A percentile compares a stretch with the other conserved stretches of the same genome.
phyloP scores from a whole-genome alignment of 805 yeast genomes.

The Metschnikowia cubensis region DNA sequence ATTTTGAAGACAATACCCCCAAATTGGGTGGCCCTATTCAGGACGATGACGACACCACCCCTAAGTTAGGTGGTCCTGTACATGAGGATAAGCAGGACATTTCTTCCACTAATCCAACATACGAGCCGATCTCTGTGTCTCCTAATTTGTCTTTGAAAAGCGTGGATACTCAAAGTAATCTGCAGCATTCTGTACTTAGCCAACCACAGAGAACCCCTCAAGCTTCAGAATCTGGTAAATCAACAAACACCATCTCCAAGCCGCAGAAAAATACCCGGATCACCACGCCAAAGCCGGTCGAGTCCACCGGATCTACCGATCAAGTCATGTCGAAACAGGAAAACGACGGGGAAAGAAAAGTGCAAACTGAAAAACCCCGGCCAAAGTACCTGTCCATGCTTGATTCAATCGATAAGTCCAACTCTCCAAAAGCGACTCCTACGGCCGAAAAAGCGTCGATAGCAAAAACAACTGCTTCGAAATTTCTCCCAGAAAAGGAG shows the following conservation, averaged over 20 bases:
- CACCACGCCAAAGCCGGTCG: neutral
- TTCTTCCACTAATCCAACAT: neutral
- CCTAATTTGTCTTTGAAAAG: constrained; percentile 2
- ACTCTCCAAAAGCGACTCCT: neutral
- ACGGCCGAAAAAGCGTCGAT: neutral
- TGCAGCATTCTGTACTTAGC: neutral
- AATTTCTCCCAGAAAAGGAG: neutral
- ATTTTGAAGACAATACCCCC: too few relatives aligned
- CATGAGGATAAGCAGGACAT: neutral
- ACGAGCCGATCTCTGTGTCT: constrained; percentile 3
- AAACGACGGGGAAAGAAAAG: too few relatives aligned
- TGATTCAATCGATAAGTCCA: neutral
- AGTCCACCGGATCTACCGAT: neutral
- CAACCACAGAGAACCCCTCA: neutral
- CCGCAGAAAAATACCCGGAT: neutral
- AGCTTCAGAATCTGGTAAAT: neutral
- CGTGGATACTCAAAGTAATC: neutral
- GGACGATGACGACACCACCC: neutral
- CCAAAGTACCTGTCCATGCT: constrained; percentile 2
- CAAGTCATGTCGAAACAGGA: neutral
- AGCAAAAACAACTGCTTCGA: neutral
- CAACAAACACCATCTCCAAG: neutral
- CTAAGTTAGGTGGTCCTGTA: neutral
- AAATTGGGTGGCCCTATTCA: neutral
- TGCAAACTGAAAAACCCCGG: neutral